These are phyloP conservation scores for Crucihimalaya himalaica DNA, from an alignment of 345 rosid species.

Conservation along the genomic window DNA sequence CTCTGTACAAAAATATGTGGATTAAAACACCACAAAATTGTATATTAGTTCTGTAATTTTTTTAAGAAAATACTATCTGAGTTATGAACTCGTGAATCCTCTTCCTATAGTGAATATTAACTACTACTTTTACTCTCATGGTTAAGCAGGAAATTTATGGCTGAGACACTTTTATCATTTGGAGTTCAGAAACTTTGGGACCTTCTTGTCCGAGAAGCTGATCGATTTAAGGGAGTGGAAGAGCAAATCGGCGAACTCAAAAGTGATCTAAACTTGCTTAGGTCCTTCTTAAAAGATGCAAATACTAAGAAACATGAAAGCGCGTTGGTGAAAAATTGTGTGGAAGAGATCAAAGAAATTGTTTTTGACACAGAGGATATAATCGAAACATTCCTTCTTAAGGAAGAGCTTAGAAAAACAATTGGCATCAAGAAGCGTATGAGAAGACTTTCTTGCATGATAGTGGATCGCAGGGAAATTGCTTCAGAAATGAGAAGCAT, in stretches of 20 bases:
- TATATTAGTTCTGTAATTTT: not conserved
- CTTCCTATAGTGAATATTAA: not conserved
- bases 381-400: constrained; percentile 31
- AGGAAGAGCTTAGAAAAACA: not conserved
- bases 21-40: not conserved
- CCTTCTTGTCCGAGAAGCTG: constrained; percentile 23
- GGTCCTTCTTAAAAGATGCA: constrained; percentile 40
- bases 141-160: constrained; percentile 2
- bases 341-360: constrained; percentile 34
- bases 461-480: not conserved
- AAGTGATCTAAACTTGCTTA: constrained; percentile 19
- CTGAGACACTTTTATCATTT: constrained; percentile 29
- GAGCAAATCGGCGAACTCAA: constrained; percentile 18
- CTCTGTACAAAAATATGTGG: not conserved
- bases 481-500: not conserved
- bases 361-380: constrained; percentile 37
- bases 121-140: not conserved
- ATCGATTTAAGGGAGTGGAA: constrained; percentile 1
- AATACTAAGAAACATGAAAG: constrained; percentile 30
- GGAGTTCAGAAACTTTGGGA: constrained; percentile 32
- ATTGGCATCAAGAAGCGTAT: not conserved
- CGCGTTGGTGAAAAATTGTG: constrained; percentile 16
- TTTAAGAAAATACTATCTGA: not conserved
- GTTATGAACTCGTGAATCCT: not conserved
- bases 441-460: not conserved